A percentile compares a stretch with the other conserved stretches of the same genome.
Conservation (phyloP, 2,329 filamentous ascomycete species). For the Aspergillus chevalieri region DNA sequence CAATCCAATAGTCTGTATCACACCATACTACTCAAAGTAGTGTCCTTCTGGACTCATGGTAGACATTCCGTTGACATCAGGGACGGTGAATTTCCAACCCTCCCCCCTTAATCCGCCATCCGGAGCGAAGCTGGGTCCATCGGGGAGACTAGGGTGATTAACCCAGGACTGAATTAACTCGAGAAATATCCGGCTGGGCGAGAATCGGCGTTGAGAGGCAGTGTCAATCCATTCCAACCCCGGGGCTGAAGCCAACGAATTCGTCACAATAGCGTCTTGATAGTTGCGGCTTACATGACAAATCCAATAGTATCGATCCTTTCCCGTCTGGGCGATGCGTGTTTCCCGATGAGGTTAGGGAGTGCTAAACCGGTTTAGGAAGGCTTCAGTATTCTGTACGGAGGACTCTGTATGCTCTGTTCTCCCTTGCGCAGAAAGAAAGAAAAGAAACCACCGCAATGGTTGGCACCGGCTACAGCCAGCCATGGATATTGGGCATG, state of each 20-base stretch:
- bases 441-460: too few species aligned
- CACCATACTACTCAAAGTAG: not conserved
- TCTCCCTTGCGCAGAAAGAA: too few species aligned
- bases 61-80: not conserved
- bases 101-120: not conserved
- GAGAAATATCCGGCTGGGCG: not conserved
- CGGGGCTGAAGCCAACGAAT: not conserved
- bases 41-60: not conserved
- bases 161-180: not conserved
- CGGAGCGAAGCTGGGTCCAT: not conserved
- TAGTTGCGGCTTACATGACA: constrained; percentile 5
- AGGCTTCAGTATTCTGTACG: not conserved
- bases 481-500: not conserved
- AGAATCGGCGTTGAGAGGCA: not conserved
- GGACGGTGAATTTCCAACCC: not conserved
- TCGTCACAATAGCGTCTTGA: not conserved
- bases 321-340: constrained; percentile 10
- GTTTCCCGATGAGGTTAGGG: constrained; percentile 11
- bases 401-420: too few species aligned
- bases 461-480: not conserved
- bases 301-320: constrained; percentile 12
- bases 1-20: not conserved
- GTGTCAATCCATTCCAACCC: not conserved
- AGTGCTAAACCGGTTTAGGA: not conserved
- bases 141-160: not conserved